Evolutionary conservation across 768 basidiomycete genomes (phyloP).

Genomic region (Mycena latifolia): DNA sequence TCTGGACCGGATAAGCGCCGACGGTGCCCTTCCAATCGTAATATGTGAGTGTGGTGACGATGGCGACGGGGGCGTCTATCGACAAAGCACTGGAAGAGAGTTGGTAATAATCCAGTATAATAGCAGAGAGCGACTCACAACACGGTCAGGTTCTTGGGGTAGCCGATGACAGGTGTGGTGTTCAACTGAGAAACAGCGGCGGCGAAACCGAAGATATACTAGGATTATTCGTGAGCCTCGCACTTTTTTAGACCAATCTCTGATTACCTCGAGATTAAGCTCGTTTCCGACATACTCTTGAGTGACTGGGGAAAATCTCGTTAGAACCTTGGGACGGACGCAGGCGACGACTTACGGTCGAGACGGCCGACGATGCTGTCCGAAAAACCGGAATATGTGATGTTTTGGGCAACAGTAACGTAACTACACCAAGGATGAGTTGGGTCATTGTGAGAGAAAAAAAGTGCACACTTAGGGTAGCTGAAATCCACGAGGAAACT

Average conservation of each 20-base stretch:
- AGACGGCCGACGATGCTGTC: no score
- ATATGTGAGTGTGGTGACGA: conserved; percentile 5
- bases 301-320: no score
- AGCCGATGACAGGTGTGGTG: not conserved
- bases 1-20: conserved; percentile 7
- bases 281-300: conserved; percentile 18
- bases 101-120: not conserved
- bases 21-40: conserved; percentile 19
- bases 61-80: conserved; percentile 8
- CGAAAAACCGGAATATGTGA: no score
- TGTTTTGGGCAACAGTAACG: not conserved
- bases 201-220: conserved; percentile 17
- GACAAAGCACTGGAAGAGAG: not conserved
- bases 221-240: not conserved
- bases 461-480: not conserved
- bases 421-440: not conserved
- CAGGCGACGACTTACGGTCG: no score
- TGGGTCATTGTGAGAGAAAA: not conserved
- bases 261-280: conserved; percentile 22
- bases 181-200: conserved; percentile 8
- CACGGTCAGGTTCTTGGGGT: conserved; percentile 11
- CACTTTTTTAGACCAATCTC: no score
- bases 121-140: not conserved
- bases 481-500: conserved; percentile 10
- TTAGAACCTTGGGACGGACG: no score